phyloP scores from a whole-genome alignment of 2,329 filamentous ascomycete species.

The Aureobasidium namibiae region DNA sequence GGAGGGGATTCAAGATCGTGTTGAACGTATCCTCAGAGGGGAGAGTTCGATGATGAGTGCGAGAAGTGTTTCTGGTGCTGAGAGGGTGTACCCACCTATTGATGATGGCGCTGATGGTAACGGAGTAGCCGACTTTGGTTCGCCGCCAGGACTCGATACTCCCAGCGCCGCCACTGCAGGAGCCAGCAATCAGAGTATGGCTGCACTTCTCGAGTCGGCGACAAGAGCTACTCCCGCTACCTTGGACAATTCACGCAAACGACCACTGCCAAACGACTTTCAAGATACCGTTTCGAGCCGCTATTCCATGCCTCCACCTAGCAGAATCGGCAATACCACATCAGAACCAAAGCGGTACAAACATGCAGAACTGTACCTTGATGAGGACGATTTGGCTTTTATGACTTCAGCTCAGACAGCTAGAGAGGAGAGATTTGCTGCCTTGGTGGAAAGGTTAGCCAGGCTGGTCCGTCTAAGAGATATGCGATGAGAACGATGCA shows the following conservation, averaged over 20 bases:
- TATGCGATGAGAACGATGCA: neutral
- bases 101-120: neutral
- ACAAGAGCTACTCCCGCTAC: neutral
- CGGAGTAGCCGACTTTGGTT: neutral
- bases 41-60: neutral
- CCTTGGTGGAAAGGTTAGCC: constrained; percentile 4
- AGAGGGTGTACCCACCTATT: neutral
- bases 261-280: neutral
- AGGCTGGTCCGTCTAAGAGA: constrained; percentile 2
- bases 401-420: neutral
- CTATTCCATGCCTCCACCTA: too few species aligned
- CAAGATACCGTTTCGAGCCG: neutral
- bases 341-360: neutral
- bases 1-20: neutral
- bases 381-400: constrained; percentile 4
- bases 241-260: neutral
- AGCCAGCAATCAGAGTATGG: neutral
- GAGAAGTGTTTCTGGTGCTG: neutral
- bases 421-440: neutral
- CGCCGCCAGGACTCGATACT: neutral
- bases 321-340: neutral
- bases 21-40: neutral
- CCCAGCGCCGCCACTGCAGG: neutral
- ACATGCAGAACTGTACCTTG: constrained; percentile 10
- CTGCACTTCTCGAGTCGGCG: neutral